A percentile compares a stretch with the other conserved stretches of the same genome.
These are phyloP conservation scores for Hyaloperonospora brassicae DNA, from an alignment of 352 stramenopile species.

Conservation along the genomic window DNA sequence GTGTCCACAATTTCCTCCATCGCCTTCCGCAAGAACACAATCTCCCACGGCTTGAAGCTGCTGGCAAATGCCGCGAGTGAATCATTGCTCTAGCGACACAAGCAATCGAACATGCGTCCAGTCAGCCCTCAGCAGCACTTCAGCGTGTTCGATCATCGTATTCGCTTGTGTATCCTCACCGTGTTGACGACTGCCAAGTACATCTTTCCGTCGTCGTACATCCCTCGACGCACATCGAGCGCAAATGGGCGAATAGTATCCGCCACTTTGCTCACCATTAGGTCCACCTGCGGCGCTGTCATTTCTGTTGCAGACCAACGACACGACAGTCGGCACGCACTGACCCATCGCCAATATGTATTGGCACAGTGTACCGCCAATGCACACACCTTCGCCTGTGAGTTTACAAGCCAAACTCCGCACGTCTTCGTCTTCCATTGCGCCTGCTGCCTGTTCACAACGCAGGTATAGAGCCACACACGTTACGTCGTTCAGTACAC, in stretches of 20 bases:
- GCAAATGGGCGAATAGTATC: slow-evolving; percentile 52
- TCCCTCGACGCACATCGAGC: slow-evolving; percentile 60
- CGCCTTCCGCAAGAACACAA: slow-evolving; percentile 73
- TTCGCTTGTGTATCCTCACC: slow-evolving; percentile 18
- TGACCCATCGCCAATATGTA: too few species aligned
- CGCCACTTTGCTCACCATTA: slow-evolving; percentile 56
- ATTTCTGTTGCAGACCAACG: slow-evolving; percentile 29
- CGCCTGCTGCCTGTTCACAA: slow-evolving; percentile 40
- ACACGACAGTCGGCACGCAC: background rate
- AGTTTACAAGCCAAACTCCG: slow-evolving; percentile 41
- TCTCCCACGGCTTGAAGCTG: slow-evolving; percentile 79
- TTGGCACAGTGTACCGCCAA: background rate
- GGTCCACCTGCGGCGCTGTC: slow-evolving; percentile 41
- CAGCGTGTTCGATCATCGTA: background rate
- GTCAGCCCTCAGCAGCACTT: slow-evolving; percentile 3
- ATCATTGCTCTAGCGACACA: slow-evolving; percentile 53
- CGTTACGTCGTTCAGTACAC: too few species aligned
- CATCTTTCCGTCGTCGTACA: slow-evolving; percentile 81
- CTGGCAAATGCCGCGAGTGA: slow-evolving; percentile 60
- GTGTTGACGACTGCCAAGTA: slow-evolving; percentile 77
- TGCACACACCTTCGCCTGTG: slow-evolving; percentile 49
- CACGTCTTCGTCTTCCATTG: slow-evolving; percentile 61
- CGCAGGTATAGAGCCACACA: background rate
- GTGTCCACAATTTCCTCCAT: slow-evolving; percentile 76
- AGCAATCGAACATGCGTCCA: background rate